These are phyloP conservation scores for Trapa incisa DNA, from an alignment of 345 rosid genomes.

Conservation along the genomic window DNA sequence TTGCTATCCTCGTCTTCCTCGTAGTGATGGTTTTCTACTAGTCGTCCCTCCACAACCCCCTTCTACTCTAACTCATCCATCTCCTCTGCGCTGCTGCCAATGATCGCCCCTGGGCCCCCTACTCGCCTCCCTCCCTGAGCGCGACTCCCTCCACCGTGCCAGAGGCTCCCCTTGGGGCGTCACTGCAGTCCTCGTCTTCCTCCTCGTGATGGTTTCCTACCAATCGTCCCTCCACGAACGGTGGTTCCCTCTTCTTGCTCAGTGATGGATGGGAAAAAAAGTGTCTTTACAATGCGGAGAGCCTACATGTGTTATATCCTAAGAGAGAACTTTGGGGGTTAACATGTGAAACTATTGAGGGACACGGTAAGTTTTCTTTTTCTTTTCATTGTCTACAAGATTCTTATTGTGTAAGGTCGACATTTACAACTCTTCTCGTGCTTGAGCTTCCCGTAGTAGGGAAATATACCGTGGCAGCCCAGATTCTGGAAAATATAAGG, in stretches of 20 bases:
- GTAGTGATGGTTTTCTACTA: neutral
- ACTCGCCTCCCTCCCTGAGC: neutral
- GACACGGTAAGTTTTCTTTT: too few relatives aligned
- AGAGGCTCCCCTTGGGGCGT: neutral
- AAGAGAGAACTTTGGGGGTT: too few relatives aligned
- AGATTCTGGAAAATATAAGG: constrained; percentile 56
- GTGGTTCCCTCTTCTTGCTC: too few relatives aligned
- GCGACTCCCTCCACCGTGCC: neutral
- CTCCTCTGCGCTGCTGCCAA: neutral
- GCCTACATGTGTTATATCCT: constrained; percentile 17
- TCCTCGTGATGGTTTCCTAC: neutral
- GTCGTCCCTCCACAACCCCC: neutral
- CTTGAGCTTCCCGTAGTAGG: too few relatives aligned
- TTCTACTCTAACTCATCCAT: neutral
- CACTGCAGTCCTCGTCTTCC: neutral
- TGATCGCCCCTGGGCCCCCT: neutral
- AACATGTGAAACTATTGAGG: too few relatives aligned
- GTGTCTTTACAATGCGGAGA: constrained; percentile 23
- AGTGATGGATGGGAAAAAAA: too few relatives aligned
- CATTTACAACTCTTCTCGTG: too few relatives aligned
- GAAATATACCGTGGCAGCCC: constrained; percentile 41
- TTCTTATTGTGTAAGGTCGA: too few relatives aligned
- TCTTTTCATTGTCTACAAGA: too few relatives aligned
- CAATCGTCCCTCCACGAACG: too few relatives aligned
- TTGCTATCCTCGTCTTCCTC: neutral